A percentile compares a stretch with the other conserved stretches of the same genome.
These are phyloP conservation scores for Polychytrium aggregatum DNA, from an alignment of 192 early-diverging fungal genomes.

Conservation along the genomic window DNA sequence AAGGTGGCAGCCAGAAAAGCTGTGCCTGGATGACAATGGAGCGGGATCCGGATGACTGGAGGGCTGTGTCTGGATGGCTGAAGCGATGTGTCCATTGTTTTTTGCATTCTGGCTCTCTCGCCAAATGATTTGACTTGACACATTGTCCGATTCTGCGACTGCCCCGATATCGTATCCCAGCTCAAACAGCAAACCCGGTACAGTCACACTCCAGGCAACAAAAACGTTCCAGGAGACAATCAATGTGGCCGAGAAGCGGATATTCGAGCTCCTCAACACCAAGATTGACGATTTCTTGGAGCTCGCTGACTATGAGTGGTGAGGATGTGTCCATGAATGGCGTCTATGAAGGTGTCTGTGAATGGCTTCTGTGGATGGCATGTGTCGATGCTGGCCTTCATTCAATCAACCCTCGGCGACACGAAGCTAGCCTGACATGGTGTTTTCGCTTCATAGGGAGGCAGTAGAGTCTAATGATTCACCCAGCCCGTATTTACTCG, in stretches of 20 bases:
- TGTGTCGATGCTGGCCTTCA: too few relatives aligned
- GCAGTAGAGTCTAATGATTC: neutral
- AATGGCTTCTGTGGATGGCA: too few relatives aligned
- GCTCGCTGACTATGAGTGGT: constrained; percentile 79
- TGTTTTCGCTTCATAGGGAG: too few relatives aligned
- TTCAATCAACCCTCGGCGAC: too few relatives aligned
- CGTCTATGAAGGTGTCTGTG: too few relatives aligned
- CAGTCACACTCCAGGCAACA: constrained; percentile 51
- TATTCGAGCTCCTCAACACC: constrained; percentile 64
- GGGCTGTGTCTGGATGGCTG: neutral
- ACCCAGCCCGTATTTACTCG: constrained; percentile 62
- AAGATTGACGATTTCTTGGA: constrained; percentile 77
- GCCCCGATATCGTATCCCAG: constrained; percentile 21
- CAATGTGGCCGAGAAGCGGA: constrained; percentile 63
- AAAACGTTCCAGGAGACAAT: constrained; percentile 58
- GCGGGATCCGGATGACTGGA: neutral
- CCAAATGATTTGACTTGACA: neutral
- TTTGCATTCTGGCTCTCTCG: neutral
- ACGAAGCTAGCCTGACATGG: too few relatives aligned
- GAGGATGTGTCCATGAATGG: too few relatives aligned
- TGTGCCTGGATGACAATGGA: neutral
- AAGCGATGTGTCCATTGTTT: neutral
- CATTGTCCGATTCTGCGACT: neutral
- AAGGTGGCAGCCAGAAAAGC: neutral
- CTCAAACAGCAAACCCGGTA: constrained; percentile 41